Base-by-base conservation (phyloP, 176 grass and related monocot species). In the Tuctoria greenei region DNA sequence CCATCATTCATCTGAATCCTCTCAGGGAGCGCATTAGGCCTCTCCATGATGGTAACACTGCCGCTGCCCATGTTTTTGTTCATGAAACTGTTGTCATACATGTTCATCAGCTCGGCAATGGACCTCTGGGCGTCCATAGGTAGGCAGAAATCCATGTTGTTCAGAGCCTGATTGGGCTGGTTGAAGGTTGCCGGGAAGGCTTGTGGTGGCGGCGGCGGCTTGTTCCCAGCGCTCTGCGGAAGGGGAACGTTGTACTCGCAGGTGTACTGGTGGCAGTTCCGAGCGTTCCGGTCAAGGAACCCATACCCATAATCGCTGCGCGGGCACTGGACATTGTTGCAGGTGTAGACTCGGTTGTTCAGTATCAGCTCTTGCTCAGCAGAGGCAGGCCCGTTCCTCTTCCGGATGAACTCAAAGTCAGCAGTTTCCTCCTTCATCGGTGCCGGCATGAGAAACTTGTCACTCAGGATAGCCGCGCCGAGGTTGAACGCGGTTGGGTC, bases 61-160 rank as follows among this genome's bases (percentile, higher is more conserved):
- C 82, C 77, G 80, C 80, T 67, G 74, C 73, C 36, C 23, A 85
- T 57, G 79, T 38, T 83, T 72, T 89, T 95, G 88, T 46, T 87
- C 34, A 70, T 78, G 59, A 64, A 68, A 57, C 63, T 88, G 71
- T 10, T 83, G n/a, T 99, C 89, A 8, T 99, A 95, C 64, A 88
- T 85, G 72, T 80, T 87, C 95, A 99, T 99, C 85, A 99, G 86
- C 64, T 90, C 84, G 6, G 83, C 52, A 41, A 95, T 92, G 46
- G 82, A 73, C 63, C 88, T 92, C 82, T 95, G 89, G 7, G 70
- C 89, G 8, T 94, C 91, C 79, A 86, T 59, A 66, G 82, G 75
- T 64, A 97, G 45, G 37, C 81, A 37, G 60, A 89, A 86, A 68
- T 93, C 91, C 26, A 84, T 34, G 41, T 77, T 82, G 63, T 73